Evolutionary conservation across 192 early-diverging fungal species (phyloP), one percentile per base, ranked within the genome.

Genomic region (Coemansia sp.): DNA sequence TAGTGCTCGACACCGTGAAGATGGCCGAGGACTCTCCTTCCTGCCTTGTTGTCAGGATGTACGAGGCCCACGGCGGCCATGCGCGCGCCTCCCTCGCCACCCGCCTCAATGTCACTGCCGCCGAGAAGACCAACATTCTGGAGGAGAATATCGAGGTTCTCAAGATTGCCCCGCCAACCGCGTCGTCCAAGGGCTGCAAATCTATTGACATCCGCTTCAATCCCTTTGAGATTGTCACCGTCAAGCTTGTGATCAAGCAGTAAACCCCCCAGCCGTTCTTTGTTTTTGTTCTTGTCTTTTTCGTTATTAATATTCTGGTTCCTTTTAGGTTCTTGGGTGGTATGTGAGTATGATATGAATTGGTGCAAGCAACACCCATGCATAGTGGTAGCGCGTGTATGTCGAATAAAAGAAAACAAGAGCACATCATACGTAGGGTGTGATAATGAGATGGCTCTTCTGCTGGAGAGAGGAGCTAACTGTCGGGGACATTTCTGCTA

Each of bases 1-100:
- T 98, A 15, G 87, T 99, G 18, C 72, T 99, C 52, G 96, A 99
- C 66, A 93, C 93, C 0, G 82, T 99, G 67, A 99, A 99, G 79
- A 71, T 84, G 10, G 91, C 98, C 3, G 96, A 99, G 72, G 80
- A 72, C 65, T 87, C 92, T 56, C 61, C 83, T 6, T 74, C 87
- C n/a, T 75, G 84, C 41, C 68, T 99, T 11, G 74, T 98, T 43
- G 62, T 99, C 19, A 83, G 98, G 39, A 64, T 99, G 26, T 96
- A 95, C 69, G 96, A 99, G 79, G 87, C 94, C 1, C 94, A 89
- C 73, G 97, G 98, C 22, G 95, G 95, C 1, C 91, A 71, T 19
- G 74, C 74, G 2, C 52, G 45, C 0, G 71, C 71, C 5, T 60
- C 16, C 45, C 69, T 82, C 6, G 26, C 65, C 7, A 77, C 74